A percentile compares a stretch with the other conserved stretches of the same genome.
phyloP scores from a whole-genome alignment of 495 filamentous ascomycete genomes.

The Penicillium goetzii region DNA sequence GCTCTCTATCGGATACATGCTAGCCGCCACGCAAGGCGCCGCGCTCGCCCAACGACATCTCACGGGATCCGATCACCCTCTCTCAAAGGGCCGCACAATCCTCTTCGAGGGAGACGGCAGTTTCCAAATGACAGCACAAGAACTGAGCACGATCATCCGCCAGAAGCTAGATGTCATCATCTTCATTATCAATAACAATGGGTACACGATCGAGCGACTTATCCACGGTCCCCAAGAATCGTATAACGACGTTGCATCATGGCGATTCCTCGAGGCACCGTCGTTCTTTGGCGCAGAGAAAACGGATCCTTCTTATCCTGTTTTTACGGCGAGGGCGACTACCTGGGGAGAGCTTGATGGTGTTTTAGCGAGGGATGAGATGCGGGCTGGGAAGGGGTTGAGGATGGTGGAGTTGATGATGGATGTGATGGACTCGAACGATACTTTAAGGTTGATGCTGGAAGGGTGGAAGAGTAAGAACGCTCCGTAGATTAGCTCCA shows the following conservation, averaged over 20 bases:
- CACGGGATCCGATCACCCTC: neutral
- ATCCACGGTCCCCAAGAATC: slow-evolving; percentile 68
- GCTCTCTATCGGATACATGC: slow-evolving; percentile 49
- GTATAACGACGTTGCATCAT: slow-evolving; percentile 63
- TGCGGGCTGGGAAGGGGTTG: slow-evolving; percentile 11
- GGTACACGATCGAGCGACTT: slow-evolving; percentile 71
- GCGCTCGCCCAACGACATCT: slow-evolving; percentile 43
- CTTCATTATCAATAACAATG: slow-evolving; percentile 74
- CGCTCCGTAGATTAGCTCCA: neutral
- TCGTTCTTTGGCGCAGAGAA: slow-evolving; percentile 11
- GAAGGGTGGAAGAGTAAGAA: slow-evolving; percentile 7
- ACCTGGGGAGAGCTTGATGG: slow-evolving; percentile 12
- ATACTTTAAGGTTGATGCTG: slow-evolving; percentile 11
- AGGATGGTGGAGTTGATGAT: slow-evolving; percentile 18
- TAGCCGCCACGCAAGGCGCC: slow-evolving; percentile 46
- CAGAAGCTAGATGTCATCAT: slow-evolving; percentile 68
- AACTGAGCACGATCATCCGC: slow-evolving; percentile 73
- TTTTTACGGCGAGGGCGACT: slow-evolving; percentile 7
- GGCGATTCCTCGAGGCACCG: slow-evolving; percentile 13
- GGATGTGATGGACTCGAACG: slow-evolving; percentile 12
- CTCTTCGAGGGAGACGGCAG: slow-evolving; percentile 81
- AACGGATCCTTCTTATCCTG: neutral
- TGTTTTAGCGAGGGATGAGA: neutral
- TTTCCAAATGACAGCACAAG: slow-evolving; percentile 76
- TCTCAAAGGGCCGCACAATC: slow-evolving; percentile 42